These are phyloP conservation scores for Agastache rugosa DNA, from an alignment of 257 asterid species.

Conservation along the genomic window DNA sequence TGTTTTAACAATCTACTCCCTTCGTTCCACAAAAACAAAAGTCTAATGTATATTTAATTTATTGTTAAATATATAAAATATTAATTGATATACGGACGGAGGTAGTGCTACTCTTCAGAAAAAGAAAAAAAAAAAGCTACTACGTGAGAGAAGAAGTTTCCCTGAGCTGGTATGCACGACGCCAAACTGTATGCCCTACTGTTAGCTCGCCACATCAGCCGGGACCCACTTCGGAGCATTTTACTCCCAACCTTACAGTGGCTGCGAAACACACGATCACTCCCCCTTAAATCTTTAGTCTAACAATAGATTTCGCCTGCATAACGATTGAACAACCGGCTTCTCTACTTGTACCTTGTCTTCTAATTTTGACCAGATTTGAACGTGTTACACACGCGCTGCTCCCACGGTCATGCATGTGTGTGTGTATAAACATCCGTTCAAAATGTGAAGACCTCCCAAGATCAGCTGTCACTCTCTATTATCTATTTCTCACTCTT, in stretches of 20 bases:
- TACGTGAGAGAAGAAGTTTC: neutral
- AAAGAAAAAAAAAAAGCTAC: too few relatives aligned
- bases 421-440: neutral
- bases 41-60: too few relatives aligned
- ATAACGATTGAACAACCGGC: neutral
- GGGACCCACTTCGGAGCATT: neutral
- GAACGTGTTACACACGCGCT: slow-evolving; percentile 9
- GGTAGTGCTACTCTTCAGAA: too few relatives aligned
- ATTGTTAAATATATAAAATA: too few relatives aligned
- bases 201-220: neutral
- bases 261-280: slow-evolving; percentile 1
- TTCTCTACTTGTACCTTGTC: slow-evolving; percentile 14
- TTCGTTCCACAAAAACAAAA: too few relatives aligned
- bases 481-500: neutral
- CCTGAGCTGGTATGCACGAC: slow-evolving; percentile 24
- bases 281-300: neutral
- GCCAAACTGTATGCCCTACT: neutral
- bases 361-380: slow-evolving; percentile 36
- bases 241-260: neutral
- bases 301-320: neutral
- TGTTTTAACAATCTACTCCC: neutral
- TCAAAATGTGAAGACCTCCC: neutral
- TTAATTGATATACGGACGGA: too few relatives aligned
- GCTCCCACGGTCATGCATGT: neutral
- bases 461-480: neutral